Percentiles rank a stretch among this genome's conserved stretches.
Evolutionary conservation across 345 rosid species (phyloP).

Genomic region (Aquilaria yunnanensis): DNA sequence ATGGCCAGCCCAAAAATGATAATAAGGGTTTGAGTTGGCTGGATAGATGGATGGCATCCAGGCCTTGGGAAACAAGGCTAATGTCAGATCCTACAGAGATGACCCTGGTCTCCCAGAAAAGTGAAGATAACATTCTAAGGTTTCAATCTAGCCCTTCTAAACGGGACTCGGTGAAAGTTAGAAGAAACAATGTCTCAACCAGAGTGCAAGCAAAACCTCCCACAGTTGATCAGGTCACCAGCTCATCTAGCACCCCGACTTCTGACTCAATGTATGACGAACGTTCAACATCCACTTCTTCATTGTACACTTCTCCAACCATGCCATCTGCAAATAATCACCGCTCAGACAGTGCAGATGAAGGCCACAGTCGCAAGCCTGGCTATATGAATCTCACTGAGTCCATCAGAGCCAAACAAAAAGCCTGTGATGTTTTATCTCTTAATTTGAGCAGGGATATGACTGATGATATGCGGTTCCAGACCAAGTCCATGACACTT

Average conservation of each 20-base stretch:
- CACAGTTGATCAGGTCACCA: conserved; percentile 14
- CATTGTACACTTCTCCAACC: conserved; percentile 48
- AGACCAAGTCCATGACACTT: conserved; percentile 36
- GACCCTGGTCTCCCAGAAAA: conserved; percentile 35
- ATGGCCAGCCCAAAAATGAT: conserved; percentile 31
- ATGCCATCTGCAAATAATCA: conserved; percentile 33
- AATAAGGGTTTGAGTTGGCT: conserved; percentile 54
- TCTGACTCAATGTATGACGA: conserved; percentile 46
- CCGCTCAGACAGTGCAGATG: conserved; percentile 31
- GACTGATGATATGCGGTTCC: conserved; percentile 29
- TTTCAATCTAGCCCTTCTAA: conserved; percentile 27
- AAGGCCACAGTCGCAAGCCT: conserved; percentile 45
- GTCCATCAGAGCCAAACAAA: conserved; percentile 75
- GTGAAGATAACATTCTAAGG: conserved; percentile 34
- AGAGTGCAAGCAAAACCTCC: conserved; percentile 52
- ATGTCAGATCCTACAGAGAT: conserved; percentile 23
- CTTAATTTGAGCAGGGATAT: conserved; percentile 20
- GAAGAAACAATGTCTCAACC: conserved; percentile 52
- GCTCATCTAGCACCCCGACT: conserved; percentile 45
- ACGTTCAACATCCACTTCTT: conserved; percentile 49
- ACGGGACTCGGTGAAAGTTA: conserved; percentile 46
- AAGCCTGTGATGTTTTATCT: conserved; percentile 31
- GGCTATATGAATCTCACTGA: conserved; percentile 75
- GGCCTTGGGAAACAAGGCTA: conserved; percentile 65
- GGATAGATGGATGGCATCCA: conserved; percentile 76